Conservation (phyloP, 768 basidiomycete genomes). For the Chiua virens region DNA sequence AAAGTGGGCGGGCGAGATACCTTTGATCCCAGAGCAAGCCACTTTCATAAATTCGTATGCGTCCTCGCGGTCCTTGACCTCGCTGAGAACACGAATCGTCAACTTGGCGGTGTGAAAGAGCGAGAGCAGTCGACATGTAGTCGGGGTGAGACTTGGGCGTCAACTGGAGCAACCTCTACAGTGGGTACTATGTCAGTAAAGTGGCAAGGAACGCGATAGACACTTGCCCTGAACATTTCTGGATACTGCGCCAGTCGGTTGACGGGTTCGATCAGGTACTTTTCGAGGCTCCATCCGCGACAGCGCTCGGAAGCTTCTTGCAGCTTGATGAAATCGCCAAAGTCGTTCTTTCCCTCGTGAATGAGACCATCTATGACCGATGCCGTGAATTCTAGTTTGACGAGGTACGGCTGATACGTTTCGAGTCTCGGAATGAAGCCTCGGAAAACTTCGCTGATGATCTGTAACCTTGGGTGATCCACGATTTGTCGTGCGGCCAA, state of each 20-base stretch:
- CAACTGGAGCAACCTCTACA: slow-evolving; percentile 63
- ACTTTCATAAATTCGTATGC: slow-evolving; percentile 76
- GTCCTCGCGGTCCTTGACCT: slow-evolving; percentile 84
- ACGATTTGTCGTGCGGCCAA: slow-evolving; percentile 43
- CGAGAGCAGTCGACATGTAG: slow-evolving; percentile 64
- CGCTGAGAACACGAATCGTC: slow-evolving; percentile 75
- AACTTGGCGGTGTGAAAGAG: slow-evolving; percentile 66
- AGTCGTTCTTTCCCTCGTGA: slow-evolving; percentile 57
- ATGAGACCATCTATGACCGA: slow-evolving; percentile 50
- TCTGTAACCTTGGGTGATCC: slow-evolving; percentile 45
- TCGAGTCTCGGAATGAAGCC: slow-evolving; percentile 67
- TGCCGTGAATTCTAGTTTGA: slow-evolving; percentile 62
- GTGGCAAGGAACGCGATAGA: neutral
- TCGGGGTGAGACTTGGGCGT: slow-evolving; percentile 74
- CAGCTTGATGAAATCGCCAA: slow-evolving; percentile 82
- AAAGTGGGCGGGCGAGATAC: slow-evolving; percentile 52
- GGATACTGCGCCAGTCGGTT: slow-evolving; percentile 71
- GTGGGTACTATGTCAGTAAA: slow-evolving; percentile 6
- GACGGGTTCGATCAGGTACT: slow-evolving; percentile 74
- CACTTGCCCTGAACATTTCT: slow-evolving; percentile 68
- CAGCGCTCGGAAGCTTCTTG: slow-evolving; percentile 56
- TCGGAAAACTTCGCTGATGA: slow-evolving; percentile 59
- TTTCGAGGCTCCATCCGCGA: slow-evolving; percentile 62
- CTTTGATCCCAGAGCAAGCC: slow-evolving; percentile 57
- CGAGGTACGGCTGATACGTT: slow-evolving; percentile 85